These are phyloP conservation scores for Oenanthe javanica DNA, from an alignment of 140 eudicot genomes.

Conservation along the genomic window DNA sequence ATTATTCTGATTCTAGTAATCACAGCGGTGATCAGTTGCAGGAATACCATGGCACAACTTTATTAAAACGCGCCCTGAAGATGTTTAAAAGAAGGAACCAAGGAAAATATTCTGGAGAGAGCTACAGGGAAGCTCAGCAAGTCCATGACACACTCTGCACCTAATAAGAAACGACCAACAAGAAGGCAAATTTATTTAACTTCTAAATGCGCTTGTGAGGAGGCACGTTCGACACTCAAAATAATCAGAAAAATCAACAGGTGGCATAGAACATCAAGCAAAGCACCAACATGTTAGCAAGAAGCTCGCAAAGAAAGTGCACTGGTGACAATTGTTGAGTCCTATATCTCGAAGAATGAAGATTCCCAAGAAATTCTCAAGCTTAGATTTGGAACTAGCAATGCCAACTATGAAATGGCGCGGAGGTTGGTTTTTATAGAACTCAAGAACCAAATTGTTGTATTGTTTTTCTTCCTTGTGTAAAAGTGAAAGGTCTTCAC, in stretches of 20 bases:
- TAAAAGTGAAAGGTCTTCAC: too few species aligned
- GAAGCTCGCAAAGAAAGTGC: conserved; percentile 27
- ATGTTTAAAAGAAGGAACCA: conserved; percentile 16
- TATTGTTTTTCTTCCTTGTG: not conserved
- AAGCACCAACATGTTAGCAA: conserved; percentile 14
- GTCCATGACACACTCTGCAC: conserved; percentile 1
- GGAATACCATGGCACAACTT: conserved; percentile 5
- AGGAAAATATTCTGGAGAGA: conserved; percentile 18
- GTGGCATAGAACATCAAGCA: not conserved
- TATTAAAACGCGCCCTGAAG: conserved; percentile 23
- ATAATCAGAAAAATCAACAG: conserved; percentile 24
- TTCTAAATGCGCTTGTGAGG: conserved; percentile 29
- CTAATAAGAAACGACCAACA: conserved; percentile 16
- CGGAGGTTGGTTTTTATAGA: not conserved
- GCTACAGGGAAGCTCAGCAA: not conserved
- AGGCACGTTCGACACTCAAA: conserved; percentile 26
- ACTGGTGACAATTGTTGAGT: conserved; percentile 36
- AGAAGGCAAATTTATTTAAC: conserved; percentile 23
- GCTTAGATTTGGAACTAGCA: conserved; percentile 15
- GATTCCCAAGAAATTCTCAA: conserved; percentile 30
- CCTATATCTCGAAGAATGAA: conserved; percentile 25
- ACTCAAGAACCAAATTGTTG: not conserved
- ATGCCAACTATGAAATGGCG: conserved; percentile 9
- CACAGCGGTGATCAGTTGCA: conserved; percentile 2
- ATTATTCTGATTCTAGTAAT: conserved; percentile 21